Evolutionary conservation across 1,284 basidiomycete species (phyloP), one percentile per base, ranked within the genome.

Genomic region (Coniferiporia sulphurascens): DNA sequence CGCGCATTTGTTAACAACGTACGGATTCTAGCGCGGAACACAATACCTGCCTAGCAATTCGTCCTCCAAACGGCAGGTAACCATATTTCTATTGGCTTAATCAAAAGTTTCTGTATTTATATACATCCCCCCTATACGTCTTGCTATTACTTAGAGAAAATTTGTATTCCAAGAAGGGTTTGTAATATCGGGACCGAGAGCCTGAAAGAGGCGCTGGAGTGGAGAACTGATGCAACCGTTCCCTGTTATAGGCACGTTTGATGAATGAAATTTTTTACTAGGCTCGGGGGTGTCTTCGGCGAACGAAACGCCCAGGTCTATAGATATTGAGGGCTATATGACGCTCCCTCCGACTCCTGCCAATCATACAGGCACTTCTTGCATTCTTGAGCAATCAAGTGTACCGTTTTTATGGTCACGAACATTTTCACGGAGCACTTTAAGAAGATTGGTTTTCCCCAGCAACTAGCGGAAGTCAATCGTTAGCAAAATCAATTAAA

Each of bases 1-100:
- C 81, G 88, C 38, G 88, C 87, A n/a, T 90, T 91, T 65, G 88
- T 91, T 48, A 91, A 91, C 66, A 91, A 91, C 65, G 82, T 86
- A 5, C 76, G 88, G 57, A 89, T 91, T 69, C 71, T 91, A 49
- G 84, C 83, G 50, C 79, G 86, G 63, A 91, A 91, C 70, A 79
- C 87, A 8, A 71, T 65, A 36, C 61, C 61, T 19, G 46, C 56
- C 19, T 48, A 49, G 35, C 12, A 13, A 35, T 44, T 10, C n/a
- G 17, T 17, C 10, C 22, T 19, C n/a, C 17, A 35, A 5, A 12
- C 15, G 12, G 17, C 19, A n/a, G 15, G 4, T 54, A 19, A 35
- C 45, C n/a, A 34, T 5, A 27, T 17, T 7, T 53, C 12, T 43
- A 38, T 38, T 15, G 19, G 36, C 4, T 38, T 43, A 13, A 53